Base-by-base conservation (phyloP, 345 rosid species). In the Gossypium turneri region DNA sequence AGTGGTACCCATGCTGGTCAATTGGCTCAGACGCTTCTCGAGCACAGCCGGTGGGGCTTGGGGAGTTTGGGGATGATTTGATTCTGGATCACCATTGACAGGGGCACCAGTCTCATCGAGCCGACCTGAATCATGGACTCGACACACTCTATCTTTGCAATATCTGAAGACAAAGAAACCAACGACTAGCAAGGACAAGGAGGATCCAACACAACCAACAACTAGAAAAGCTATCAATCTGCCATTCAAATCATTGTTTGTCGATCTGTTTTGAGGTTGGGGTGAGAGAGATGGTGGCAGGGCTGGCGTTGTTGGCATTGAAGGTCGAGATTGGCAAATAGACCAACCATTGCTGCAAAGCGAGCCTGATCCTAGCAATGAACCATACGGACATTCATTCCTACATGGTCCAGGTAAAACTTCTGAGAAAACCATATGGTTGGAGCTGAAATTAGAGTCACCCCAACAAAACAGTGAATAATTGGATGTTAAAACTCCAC, bases 391-490 rank as follows among this genome's bases (percentile, higher is more conserved):
- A 53, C 97, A 91, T 5, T 1, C 9, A 76, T 58, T 63, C 73
- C 53, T 75, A 62, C 95, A 91, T 7, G 94, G 81, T 45, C 97
- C 91, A 1, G 97, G 97, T 70, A 87, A 16, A 9, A 86, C 85
- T 5, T 67, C 0, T 11, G 55, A 73, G 56, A 90, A 90, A 20
- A 92, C 88, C 76, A 2, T n/a, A 4, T 50, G 70, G 64, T 58
- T 78, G 16, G 87, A 65, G 29, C 72, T 55, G 27, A 85, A 79
- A 65, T 10, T 59, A 25, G 79, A 68, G 69, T 81, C 70, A 2
- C 92, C 95, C 98, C 98, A 93, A 19, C 98, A 93, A 52, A 68
- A 75, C 77, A 93, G 80, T 0, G 94, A 84, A 51, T 20, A 83
- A 79, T 84, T 77, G 0, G 0, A 0, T 8, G 27, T 17, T 43